Evolutionary conservation across 768 basidiomycete genomes (phyloP).

Genomic region (Boletus patriciae): DNA sequence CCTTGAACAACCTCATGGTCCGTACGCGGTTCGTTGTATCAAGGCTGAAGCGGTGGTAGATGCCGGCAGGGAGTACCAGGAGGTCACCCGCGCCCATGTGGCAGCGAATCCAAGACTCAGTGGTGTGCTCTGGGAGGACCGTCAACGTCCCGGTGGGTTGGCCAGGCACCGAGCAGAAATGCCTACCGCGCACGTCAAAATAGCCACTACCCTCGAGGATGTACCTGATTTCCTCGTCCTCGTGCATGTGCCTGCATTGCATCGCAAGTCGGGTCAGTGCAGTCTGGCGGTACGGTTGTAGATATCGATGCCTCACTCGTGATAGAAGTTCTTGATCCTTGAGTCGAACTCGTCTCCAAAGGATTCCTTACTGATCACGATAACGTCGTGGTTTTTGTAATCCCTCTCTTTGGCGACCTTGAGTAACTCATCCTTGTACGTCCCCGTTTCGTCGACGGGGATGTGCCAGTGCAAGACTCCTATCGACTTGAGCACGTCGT

Average conservation of each 20-base stretch:
- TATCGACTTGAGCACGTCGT: constrained; percentile 50
- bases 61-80: constrained; percentile 82
- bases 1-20: constrained; percentile 84
- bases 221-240: constrained; percentile 93
- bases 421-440: constrained; percentile 57
- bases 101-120: constrained; percentile 79
- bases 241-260: constrained; percentile 93
- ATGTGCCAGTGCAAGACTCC: constrained; percentile 69
- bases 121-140: constrained; percentile 51
- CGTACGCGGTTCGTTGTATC: constrained; percentile 69
- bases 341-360: constrained; percentile 79
- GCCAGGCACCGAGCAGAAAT: not conserved
- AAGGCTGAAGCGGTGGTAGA: constrained; percentile 93
- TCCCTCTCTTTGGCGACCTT: constrained; percentile 62
- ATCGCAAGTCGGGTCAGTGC: no score
- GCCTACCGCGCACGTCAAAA: constrained; percentile 83
- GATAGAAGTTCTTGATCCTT: constrained; percentile 79
- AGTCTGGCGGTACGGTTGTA: not conserved
- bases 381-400: constrained; percentile 82
- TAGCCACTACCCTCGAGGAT: constrained; percentile 80
- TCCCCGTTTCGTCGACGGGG: constrained; percentile 49
- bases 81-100: constrained; percentile 78
- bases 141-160: not conserved
- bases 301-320: constrained; percentile 50
- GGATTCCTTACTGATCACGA: constrained; percentile 73